Base-by-base conservation (phyloP, 164 flowering plant species). In the Warburgia ugandensis region DNA sequence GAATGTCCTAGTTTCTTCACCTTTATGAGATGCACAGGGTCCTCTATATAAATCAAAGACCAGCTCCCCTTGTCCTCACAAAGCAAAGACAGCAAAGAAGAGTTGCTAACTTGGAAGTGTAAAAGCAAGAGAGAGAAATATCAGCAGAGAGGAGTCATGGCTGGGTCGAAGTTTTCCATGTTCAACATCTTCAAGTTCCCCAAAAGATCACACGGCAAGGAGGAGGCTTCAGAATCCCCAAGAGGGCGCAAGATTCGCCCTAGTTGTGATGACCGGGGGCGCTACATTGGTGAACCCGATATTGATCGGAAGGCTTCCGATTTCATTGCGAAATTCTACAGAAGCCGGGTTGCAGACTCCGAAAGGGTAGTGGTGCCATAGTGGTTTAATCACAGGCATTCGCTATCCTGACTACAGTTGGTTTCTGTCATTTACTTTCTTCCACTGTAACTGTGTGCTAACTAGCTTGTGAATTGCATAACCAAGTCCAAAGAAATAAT, bases 281-380 rank as follows among this genome's bases (percentile, higher is more conserved):
- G 40, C 44, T 51, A 27, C 31, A n/a, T 36, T 25, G 55, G 43
- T 10, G 56, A 53, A 26, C 56, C 56, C 13, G 47, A 53, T 23
- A 53, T 53, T 5, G 46, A 53, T 37, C 31, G 42, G 47, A 53
- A 41, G 29, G 56, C 48, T 41, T 14, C 48, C 14, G 56, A 40
- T 22, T 53, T 25, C 56, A 53, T 53, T 11, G 47, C 48, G 36
- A 53, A 20, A n/a, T 53, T 53, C 56, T 29, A 53, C 28, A 20
- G 16, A 8, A 22, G 7, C 31, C 48, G 48, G 2, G 31, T 45
- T 6, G 28, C 28, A 31, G 31, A 45, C 31, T 11, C 48, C n/a
- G 48, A 45, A 31, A n/a, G 48, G 8, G 30, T 25, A 22, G 2
- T 2, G 11, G 38, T 16, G n/a, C 38, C 38, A 10, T 35, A 10